These are phyloP conservation scores for Gardenia jasminoides DNA, from an alignment of 257 asterid species.

Conservation along the genomic window DNA sequence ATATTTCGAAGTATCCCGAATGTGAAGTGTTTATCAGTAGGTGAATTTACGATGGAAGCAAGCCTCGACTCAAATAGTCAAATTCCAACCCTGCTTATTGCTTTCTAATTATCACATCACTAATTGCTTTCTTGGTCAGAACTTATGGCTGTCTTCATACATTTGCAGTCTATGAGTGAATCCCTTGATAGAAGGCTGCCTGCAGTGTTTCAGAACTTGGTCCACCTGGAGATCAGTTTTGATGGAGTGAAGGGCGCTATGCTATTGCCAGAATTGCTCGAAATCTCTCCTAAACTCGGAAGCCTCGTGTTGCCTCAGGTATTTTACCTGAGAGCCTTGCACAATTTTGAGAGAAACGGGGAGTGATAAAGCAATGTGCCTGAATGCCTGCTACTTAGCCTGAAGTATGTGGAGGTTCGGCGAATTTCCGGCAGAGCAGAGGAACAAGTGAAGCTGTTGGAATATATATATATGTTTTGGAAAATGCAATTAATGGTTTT, in stretches of 20 bases:
- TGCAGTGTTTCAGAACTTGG: constrained; percentile 3
- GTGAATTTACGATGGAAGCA: neutral
- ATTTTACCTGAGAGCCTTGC: too few species aligned
- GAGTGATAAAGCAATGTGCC: too few species aligned
- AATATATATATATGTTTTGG: constrained; percentile 11
- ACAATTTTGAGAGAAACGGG: too few species aligned
- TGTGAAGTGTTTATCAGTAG: constrained; percentile 1
- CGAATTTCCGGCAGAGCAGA: neutral
- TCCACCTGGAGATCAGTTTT: neutral
- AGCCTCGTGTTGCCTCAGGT: constrained; percentile 12
- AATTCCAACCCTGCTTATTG: neutral
- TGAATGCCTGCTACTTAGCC: neutral
- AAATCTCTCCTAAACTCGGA: constrained; percentile 8
- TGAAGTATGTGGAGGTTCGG: neutral
- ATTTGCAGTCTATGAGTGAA: neutral
- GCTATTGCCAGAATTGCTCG: constrained; percentile 7
- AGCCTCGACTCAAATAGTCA: neutral
- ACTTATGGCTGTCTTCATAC: neutral
- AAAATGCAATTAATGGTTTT: constrained; percentile 16
- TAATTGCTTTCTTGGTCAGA: neutral
- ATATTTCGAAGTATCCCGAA: constrained; percentile 11
- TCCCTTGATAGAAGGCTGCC: constrained; percentile 1
- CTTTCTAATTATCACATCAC: neutral
- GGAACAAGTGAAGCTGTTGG: constrained; percentile 5
- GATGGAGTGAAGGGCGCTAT: neutral